phyloP scores from a whole-genome alignment of 257 asterid genomes.

The Nicotiana sylvestris region DNA sequence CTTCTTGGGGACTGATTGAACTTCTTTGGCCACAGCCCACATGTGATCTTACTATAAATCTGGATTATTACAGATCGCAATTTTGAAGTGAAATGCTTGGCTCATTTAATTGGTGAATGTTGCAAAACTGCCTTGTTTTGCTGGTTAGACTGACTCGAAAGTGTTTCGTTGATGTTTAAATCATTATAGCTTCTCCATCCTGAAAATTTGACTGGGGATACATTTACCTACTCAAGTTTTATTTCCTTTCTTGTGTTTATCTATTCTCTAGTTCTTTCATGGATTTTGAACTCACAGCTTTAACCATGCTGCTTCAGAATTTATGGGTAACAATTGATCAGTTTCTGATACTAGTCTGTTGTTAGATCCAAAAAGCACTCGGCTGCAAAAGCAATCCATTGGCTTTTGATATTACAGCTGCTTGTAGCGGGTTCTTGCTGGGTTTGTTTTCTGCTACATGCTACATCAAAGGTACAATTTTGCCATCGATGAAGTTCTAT shows the following conservation, averaged over 20 bases:
- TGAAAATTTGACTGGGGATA: background rate
- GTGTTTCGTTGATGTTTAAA: background rate
- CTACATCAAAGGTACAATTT: constrained; percentile 64
- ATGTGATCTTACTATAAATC: background rate
- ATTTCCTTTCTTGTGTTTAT: background rate
- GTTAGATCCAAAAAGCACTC: constrained; percentile 81
- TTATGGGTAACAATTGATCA: background rate
- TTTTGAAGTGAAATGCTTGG: background rate
- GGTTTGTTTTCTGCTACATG: constrained; percentile 95
- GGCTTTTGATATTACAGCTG: constrained; percentile 90
- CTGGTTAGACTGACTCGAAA: background rate
- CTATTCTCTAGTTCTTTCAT: background rate
- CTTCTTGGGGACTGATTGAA: no score
- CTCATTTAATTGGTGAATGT: background rate
- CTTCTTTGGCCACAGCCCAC: no score
- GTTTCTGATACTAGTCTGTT: constrained; percentile 3
- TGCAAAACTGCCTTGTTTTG: background rate
- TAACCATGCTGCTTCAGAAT: background rate
- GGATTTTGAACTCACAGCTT: background rate
- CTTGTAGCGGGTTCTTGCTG: constrained; percentile 87
- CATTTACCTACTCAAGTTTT: background rate
- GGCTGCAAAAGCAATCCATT: constrained; percentile 91
- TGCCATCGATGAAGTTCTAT: no score
- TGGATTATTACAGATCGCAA: background rate
- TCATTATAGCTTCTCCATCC: background rate